Base-by-base conservation (phyloP, 1,284 basidiomycete species). In the Ganoderma resinaceum region DNA sequence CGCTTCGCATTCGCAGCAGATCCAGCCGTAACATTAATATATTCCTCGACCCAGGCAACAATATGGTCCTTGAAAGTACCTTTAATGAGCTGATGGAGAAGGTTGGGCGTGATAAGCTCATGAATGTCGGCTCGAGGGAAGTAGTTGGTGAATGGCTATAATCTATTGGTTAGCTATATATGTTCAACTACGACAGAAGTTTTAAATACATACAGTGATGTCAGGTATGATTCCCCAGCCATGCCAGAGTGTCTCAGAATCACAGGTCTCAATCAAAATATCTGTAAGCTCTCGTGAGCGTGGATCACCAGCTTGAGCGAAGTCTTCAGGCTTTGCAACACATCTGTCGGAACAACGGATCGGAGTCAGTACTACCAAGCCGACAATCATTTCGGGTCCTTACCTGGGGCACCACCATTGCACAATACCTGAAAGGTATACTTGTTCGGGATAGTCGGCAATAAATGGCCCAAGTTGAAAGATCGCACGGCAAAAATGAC, bases 41-140 rank as follows among this genome's bases (percentile, higher is more conserved):
- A 69, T 0, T 66, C 61, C 0, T 40, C 20, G 1, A 69, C 64
- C 67, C 70, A 71, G 3, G 42, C 29, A 0, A 76, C 65, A 0
- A 78, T 64, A 58, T 78, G 70, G 20, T 70, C 69, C 23, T 66
- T 66, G 53, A 66, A 66, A 6, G 53, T 57, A 2, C 62, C 62
- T 26, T 65, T 65, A 37, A 65, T 61, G 3, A 65, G 23, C 9
- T 69, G 67, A n/a, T 69, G 63, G 0, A 69, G 67, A 1, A 69
- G 37, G 23, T 69, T 60, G 12, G 63, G 63, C 0, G 67, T 43
- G 0, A 66, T 46, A 0, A 69, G 31, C 20, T 66, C 64, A 29
- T 69, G 53, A 2, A 69, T 69, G 31, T 69, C 63, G 0, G 67
- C 64, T 5, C 67, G 49, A 18, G 67, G 64, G 38, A 69, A 69